Conservation (phyloP, 148 eudicot species). For the Rhododendron mucronatum region DNA sequence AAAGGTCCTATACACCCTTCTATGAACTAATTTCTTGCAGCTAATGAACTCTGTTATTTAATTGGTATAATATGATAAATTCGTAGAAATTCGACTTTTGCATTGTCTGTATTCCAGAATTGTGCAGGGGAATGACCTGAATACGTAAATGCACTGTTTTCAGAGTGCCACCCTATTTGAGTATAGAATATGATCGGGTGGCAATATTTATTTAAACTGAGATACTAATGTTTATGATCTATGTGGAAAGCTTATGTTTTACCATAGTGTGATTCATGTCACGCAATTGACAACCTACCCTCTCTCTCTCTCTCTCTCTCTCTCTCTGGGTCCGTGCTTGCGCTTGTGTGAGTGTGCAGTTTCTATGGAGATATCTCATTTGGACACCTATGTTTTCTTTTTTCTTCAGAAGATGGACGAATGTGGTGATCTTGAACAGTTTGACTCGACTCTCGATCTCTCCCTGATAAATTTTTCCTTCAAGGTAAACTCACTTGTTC, state of each 20-base stretch:
- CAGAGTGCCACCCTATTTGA: background rate
- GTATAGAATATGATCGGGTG: background rate
- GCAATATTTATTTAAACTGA: background rate
- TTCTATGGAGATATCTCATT: background rate
- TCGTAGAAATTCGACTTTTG: background rate
- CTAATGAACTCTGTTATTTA: background rate
- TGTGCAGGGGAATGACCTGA: background rate
- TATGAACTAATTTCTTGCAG: background rate
- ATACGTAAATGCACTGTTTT: background rate
- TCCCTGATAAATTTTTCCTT: constrained; percentile 62
- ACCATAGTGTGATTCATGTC: background rate
- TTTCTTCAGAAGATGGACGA: constrained; percentile 45
- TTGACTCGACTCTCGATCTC: constrained; percentile 42
- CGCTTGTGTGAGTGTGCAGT: background rate
- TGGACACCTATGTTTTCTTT: constrained; percentile 1
- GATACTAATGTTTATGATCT: background rate
- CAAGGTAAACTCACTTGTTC: constrained; percentile 34
- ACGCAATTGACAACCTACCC: background rate
- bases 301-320: background rate
- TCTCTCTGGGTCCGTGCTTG: background rate
- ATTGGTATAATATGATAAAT: background rate
- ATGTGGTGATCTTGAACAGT: constrained; percentile 49
- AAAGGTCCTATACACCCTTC: too few relatives aligned
- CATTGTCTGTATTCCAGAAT: background rate
- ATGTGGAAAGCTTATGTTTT: background rate